Conservation (phyloP, 345 rosid genomes). For the Mangifera indica region DNA sequence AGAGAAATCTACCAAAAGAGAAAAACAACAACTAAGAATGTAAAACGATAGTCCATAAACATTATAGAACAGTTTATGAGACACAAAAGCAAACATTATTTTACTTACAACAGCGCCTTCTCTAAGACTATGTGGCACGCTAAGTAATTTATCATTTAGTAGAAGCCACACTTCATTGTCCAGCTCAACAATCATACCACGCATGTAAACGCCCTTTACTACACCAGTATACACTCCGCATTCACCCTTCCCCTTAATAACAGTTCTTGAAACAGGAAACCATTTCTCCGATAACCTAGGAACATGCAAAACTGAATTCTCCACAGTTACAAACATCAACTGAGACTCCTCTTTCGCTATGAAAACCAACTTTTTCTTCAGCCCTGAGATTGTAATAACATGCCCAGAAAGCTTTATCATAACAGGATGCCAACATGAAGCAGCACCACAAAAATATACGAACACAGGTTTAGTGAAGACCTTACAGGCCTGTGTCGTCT, state of each 20-base stretch:
- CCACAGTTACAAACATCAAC: constrained; percentile 55
- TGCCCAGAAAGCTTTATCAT: constrained; percentile 60
- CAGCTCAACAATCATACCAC: constrained; percentile 79
- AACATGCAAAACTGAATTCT: constrained; percentile 51
- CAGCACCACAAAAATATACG: constrained; percentile 62
- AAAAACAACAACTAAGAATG: constrained; percentile 9
- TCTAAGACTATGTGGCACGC: constrained; percentile 65
- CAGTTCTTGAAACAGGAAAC: constrained; percentile 19
- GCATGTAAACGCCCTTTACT: constrained; percentile 65
- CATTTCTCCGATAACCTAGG: constrained; percentile 33
- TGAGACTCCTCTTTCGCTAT: constrained; percentile 48
- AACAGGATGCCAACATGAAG: constrained; percentile 73
- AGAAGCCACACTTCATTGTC: constrained; percentile 86
- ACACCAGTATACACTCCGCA: constrained; percentile 62
- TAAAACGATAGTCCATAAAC: not conserved
- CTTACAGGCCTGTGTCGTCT: constrained; percentile 24
- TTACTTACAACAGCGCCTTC: constrained; percentile 72
- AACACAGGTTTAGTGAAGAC: constrained; percentile 41
- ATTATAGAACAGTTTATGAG: not conserved
- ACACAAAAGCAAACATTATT: not conserved
- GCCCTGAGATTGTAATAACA: constrained; percentile 41
- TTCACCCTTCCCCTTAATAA: constrained; percentile 43
- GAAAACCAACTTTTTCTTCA: constrained; percentile 70
- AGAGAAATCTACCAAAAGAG: constrained; percentile 51
- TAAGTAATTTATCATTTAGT: constrained; percentile 53